Evolutionary conservation across 2,329 filamentous ascomycete species (phyloP), one percentile per base, ranked within the genome.

Genomic region (Magnaporthiopsis poae): DNA sequence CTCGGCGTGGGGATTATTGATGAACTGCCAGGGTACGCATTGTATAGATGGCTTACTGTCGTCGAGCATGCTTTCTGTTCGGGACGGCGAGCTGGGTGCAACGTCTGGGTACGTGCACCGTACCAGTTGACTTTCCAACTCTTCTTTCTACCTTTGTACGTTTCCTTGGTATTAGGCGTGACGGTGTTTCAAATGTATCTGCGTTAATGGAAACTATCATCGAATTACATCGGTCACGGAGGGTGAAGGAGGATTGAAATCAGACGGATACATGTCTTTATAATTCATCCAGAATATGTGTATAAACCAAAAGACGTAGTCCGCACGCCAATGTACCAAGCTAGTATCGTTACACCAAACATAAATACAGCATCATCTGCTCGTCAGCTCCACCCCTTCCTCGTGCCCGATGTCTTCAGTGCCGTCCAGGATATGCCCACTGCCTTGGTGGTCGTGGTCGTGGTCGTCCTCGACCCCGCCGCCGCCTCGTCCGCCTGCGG

Each of bases 371-470:
- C 46, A 21, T 25, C n/a, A 56, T 56, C 46, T 56, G 1, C 46
- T 56, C 46, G 46, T 56, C 46, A 56, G 46, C 46, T 56, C 46
- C 21, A 56, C 46, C 46, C 46, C 0, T 76, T 80, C 65, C 39
- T 74, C 78, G 70, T 81, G 84, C 21, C 70, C 72, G 11, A 78
- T 71, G 60, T 82, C 80, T 70, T 84, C 81, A 60, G 81, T 79
- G 15, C 81, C 77, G 67, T 84, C 82, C 74, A 83, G 73, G 63
- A 84, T 83, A 66, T 69, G 70, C 52, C 69, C 73, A 5, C 74
- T 74, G 62, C 36, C 60, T 25, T 61, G 29, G 3, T 61, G 3
- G 60, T 77, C 79, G 68, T 76, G 79, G 31, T 7, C 31, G 70
- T 27, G 27, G 27, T 82, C 84, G 18, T 68, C 73, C 52, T 70